Evolutionary conservation across 768 basidiomycete genomes (phyloP).

Genomic region (Lactarius sanguifluus): DNA sequence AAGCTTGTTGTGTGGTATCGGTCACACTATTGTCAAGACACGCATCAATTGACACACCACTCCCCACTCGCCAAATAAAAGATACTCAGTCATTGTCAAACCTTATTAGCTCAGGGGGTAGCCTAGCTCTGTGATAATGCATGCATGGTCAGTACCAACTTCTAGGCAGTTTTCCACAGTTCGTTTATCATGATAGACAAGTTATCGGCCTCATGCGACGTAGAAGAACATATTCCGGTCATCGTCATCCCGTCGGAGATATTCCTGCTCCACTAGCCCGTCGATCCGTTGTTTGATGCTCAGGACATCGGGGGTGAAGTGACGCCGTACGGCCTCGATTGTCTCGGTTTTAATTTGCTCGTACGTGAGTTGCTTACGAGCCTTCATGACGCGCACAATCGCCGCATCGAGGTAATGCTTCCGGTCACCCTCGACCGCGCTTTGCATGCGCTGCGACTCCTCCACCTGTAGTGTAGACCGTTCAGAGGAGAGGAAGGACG

Average conservation of each 20-base stretch:
- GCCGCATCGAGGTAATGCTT: conserved; percentile 87
- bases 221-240: conserved; percentile 76
- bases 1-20: not conserved
- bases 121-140: not conserved
- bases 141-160: not conserved
- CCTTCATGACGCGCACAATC: conserved; percentile 97
- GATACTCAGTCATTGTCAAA: not conserved
- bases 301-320: conserved; percentile 83
- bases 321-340: conserved; percentile 81
- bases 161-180: not conserved
- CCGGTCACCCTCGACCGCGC: conserved; percentile 83
- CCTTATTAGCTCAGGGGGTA: not conserved
- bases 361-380: conserved; percentile 77
- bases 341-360: conserved; percentile 79
- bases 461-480: conserved; percentile 56
- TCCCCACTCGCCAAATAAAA: not conserved
- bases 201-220: conserved; percentile 52
- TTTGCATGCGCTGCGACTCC: conserved; percentile 80
- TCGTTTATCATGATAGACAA: not conserved
- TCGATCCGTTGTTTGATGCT: conserved; percentile 86
- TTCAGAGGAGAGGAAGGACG: conserved; percentile 6
- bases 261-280: conserved; percentile 81
- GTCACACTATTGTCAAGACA: not conserved
- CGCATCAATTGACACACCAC: not conserved
- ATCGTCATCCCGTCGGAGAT: conserved; percentile 72